Conservation (phyloP, 139 green algal species). For the Edaphochlamys debaryana region DNA sequence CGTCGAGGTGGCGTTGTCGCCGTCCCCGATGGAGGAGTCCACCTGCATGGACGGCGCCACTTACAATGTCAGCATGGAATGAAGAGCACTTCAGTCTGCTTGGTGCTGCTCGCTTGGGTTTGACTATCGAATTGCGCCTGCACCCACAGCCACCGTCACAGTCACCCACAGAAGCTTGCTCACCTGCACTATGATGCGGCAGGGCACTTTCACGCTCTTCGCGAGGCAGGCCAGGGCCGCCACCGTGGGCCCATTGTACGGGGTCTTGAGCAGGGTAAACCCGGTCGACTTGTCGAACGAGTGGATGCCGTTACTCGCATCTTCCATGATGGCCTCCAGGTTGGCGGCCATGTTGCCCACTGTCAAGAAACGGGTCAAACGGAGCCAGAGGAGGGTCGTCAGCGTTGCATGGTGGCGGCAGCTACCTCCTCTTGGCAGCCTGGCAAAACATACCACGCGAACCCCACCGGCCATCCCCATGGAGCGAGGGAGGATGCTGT, state of each 20-base stretch:
- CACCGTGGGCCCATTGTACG: background rate
- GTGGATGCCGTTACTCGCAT: background rate
- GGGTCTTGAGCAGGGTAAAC: background rate
- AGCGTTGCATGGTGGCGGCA: background rate
- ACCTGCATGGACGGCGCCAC: too few relatives aligned
- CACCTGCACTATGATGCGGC: background rate
- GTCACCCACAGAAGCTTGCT: too few relatives aligned
- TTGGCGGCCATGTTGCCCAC: background rate
- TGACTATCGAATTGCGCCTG: too few relatives aligned
- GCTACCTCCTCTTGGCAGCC: background rate
- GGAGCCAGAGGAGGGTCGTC: background rate
- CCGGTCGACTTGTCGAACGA: background rate
- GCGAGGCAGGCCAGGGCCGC: constrained; percentile 5
- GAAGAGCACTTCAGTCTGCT: too few relatives aligned
- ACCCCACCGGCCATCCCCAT: background rate
- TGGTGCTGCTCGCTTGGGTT: too few relatives aligned
- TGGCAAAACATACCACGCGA: background rate
- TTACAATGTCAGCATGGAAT: too few relatives aligned
- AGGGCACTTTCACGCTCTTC: background rate
- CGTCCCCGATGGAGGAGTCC: too few relatives aligned
- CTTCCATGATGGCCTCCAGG: background rate
- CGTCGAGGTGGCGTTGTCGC: too few relatives aligned
- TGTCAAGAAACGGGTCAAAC: background rate
- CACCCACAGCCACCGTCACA: too few relatives aligned
- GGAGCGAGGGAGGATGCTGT: background rate